phyloP scores from a whole-genome alignment of 2,329 filamentous ascomycete genomes.

The Zalaria obscura region DNA sequence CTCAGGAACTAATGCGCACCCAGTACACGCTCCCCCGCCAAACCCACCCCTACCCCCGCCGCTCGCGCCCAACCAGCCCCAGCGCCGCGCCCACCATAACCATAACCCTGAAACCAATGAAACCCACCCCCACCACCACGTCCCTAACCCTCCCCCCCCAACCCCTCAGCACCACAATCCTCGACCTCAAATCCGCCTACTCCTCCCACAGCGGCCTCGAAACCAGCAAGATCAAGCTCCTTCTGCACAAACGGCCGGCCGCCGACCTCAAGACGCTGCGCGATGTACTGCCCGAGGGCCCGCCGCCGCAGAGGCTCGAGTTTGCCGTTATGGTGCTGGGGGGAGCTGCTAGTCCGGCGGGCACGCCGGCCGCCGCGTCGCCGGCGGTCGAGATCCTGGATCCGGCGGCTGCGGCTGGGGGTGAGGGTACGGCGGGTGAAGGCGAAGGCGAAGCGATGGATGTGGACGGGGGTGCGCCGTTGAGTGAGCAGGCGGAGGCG shows the following conservation, averaged over 20 bases:
- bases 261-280: constrained; percentile 62
- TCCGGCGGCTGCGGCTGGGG: constrained; percentile 11
- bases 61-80: constrained; percentile 21
- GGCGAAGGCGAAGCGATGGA: constrained; percentile 14
- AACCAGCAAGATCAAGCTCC: constrained; percentile 68
- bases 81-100: constrained; percentile 22
- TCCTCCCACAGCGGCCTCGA: constrained; percentile 47
- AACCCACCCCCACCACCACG: constrained; percentile 60
- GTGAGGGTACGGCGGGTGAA: constrained; percentile 16
- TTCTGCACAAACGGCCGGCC: constrained; percentile 79
- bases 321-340: constrained; percentile 84
- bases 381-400: constrained; percentile 29
- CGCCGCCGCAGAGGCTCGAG: constrained; percentile 40
- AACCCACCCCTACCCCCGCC: constrained; percentile 36
- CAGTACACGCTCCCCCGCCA: constrained; percentile 61
- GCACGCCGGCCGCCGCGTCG: constrained; percentile 21
- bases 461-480: constrained; percentile 16
- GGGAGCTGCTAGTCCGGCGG: constrained; percentile 16
- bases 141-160: constrained; percentile 50
- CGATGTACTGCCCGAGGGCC: constrained; percentile 43
- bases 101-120: constrained; percentile 59
- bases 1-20: not conserved
- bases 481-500: constrained; percentile 15
- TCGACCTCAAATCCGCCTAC: constrained; percentile 63
- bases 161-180: constrained; percentile 55